Evolutionary conservation across 2,329 filamentous ascomycete genomes (phyloP).

Genomic region (Apiospora sp.): DNA sequence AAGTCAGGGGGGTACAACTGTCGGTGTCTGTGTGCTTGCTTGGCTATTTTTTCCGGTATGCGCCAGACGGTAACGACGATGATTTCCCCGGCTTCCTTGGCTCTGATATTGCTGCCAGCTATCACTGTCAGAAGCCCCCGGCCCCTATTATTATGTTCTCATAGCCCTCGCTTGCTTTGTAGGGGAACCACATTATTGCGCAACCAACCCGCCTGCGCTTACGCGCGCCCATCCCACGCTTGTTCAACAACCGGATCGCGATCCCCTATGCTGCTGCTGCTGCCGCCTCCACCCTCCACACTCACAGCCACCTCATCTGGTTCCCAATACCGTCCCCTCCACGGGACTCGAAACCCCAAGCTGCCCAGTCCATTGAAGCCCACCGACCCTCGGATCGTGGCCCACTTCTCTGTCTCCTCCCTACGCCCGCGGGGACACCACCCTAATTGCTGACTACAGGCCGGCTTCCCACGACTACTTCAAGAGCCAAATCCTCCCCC

Average conservation of each 20-base stretch:
- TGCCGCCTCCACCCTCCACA: slow-evolving; percentile 21
- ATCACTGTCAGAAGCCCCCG: background rate
- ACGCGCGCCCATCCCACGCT: slow-evolving; percentile 22
- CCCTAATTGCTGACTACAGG: slow-evolving; percentile 28
- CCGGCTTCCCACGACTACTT: slow-evolving; percentile 24
- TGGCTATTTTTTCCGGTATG: background rate
- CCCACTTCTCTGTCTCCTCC: slow-evolving; percentile 26
- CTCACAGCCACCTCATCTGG: slow-evolving; percentile 20
- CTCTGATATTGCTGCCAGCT: slow-evolving; percentile 9
- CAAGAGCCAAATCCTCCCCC: slow-evolving; percentile 21
- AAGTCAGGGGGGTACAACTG: background rate
- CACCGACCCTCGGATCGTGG: slow-evolving; percentile 26
- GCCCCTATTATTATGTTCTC: slow-evolving; percentile 11
- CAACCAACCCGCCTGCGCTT: slow-evolving; percentile 21
- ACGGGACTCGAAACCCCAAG: slow-evolving; percentile 21
- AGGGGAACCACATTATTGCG: slow-evolving; percentile 19
- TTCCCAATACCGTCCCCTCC: slow-evolving; percentile 8
- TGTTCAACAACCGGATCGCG: slow-evolving; percentile 16
- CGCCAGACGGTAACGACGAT: background rate
- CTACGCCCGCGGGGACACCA: slow-evolving; percentile 25
- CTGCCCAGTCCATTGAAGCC: slow-evolving; percentile 11
- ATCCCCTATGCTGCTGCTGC: slow-evolving; percentile 5
- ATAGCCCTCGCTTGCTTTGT: slow-evolving; percentile 11
- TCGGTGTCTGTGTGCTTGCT: background rate
- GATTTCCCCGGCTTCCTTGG: background rate